Percentiles rank a stretch among this genome's conserved stretches.
phyloP scores from a whole-genome alignment of 2,329 filamentous ascomycete species.

The Volutella citrinella region DNA sequence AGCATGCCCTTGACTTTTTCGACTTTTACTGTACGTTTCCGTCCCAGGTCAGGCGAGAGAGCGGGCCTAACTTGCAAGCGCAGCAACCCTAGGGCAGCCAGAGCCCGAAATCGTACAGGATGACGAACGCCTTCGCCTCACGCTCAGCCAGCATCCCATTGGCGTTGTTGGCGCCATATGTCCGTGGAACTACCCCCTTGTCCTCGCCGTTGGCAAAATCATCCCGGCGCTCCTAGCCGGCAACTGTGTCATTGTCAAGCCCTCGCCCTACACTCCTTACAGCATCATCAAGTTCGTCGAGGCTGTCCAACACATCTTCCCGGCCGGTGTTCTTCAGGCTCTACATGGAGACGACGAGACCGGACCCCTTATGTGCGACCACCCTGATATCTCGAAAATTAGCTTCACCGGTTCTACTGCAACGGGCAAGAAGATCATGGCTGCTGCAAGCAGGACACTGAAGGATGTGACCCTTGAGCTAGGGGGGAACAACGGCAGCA shows the following conservation, averaged over 20 bases:
- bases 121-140: slow-evolving; percentile 1
- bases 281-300: slow-evolving; percentile 56
- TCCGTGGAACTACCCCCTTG: slow-evolving; percentile 55
- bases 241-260: slow-evolving; percentile 53
- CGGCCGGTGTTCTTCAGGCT: slow-evolving; percentile 58
- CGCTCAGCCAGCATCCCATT: slow-evolving; percentile 25
- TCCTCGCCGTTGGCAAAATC: slow-evolving; percentile 50
- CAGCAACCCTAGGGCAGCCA: no score
- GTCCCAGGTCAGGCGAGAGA: no score
- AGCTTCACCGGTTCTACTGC: slow-evolving; percentile 61
- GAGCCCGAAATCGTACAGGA: slow-evolving; percentile 2
- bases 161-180: slow-evolving; percentile 45
- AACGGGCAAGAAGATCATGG: slow-evolving; percentile 60
- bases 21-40: no score
- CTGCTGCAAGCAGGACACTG: slow-evolving; percentile 48
- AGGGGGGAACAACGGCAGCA: slow-evolving; percentile 56
- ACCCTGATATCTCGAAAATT: slow-evolving; percentile 59
- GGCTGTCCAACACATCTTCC: slow-evolving; percentile 53
- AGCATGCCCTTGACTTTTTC: no score
- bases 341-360: slow-evolving; percentile 59
- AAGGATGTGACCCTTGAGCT: slow-evolving; percentile 61
- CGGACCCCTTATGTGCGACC: slow-evolving; percentile 53
- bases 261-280: slow-evolving; percentile 57
- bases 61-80: no score
- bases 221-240: slow-evolving; percentile 54